These are phyloP conservation scores for Fusarium xylarioides DNA, from an alignment of 2,329 filamentous ascomycete species.

Conservation along the genomic window DNA sequence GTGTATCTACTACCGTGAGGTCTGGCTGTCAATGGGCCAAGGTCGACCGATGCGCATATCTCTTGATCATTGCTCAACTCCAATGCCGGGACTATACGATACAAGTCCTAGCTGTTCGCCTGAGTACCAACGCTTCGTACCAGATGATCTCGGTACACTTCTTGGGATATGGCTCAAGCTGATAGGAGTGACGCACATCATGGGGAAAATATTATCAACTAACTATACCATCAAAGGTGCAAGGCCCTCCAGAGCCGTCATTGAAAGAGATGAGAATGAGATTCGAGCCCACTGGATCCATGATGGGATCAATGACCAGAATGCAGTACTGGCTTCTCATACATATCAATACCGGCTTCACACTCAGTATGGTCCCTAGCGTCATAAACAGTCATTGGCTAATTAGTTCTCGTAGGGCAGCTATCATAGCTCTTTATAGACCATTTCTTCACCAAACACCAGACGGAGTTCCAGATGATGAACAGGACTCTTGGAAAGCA, in stretches of 20 bases:
- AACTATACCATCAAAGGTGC: not conserved
- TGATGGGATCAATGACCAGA: not conserved
- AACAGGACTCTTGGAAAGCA: not conserved
- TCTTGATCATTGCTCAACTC: conserved; percentile 8
- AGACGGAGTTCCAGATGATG: not conserved
- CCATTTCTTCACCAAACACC: not conserved
- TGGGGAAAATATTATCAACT: not conserved
- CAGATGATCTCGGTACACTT: not conserved
- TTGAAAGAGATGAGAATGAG: not conserved
- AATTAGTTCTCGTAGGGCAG: not conserved
- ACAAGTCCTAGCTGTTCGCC: not conserved
- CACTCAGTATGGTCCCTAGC: not conserved
- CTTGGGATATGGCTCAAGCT: not conserved
- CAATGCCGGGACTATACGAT: not conserved
- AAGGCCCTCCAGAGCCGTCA: not conserved
- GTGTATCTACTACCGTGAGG: conserved; percentile 26
- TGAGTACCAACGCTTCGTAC: not conserved
- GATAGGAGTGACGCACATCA: not conserved
- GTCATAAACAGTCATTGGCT: not conserved
- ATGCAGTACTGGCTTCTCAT: not conserved
- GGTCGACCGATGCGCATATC: conserved; percentile 21
- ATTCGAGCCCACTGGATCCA: not conserved
- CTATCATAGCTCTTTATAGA: not conserved
- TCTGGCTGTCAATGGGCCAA: conserved; percentile 23
- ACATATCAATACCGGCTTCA: not conserved